phyloP scores from a whole-genome alignment of 2,329 filamentous ascomycete species.

The Fusarium sarcochroum region DNA sequence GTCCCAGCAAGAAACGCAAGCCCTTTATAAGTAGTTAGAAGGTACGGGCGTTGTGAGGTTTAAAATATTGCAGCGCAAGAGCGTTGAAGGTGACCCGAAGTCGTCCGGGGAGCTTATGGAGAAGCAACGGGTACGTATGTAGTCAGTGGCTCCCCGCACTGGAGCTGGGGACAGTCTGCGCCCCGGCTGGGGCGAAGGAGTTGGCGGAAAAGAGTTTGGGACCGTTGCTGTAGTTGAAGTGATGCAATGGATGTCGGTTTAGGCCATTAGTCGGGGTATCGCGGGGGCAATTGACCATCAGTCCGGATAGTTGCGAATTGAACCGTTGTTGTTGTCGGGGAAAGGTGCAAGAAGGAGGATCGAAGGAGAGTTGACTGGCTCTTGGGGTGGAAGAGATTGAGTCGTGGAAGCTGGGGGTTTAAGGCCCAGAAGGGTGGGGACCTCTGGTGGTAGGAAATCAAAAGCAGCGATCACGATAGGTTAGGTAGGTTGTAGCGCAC shows the following conservation, averaged over 20 bases:
- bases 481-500: constrained; percentile 42
- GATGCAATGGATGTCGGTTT: constrained; percentile 18
- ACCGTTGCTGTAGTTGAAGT: constrained; percentile 15
- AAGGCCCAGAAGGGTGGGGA: constrained; percentile 46
- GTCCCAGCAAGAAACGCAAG: constrained; percentile 17
- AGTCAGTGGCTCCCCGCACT: constrained; percentile 49
- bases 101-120: constrained; percentile 42
- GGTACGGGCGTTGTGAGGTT: constrained; percentile 28
- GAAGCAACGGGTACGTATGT: constrained; percentile 45
- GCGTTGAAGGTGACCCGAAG: constrained; percentile 42
- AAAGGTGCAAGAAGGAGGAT: constrained; percentile 42
- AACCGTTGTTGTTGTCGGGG: constrained; percentile 16
- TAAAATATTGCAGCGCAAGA: constrained; percentile 33
- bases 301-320: constrained; percentile 16
- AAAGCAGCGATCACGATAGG: constrained; percentile 46
- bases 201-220: constrained; percentile 28
- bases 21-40: constrained; percentile 33
- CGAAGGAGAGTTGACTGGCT: constrained; percentile 31
- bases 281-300: constrained; percentile 12
- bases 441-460: constrained; percentile 34
- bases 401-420: constrained; percentile 49
- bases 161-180: constrained; percentile 41
- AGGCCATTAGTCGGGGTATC: constrained; percentile 5
- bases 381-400: constrained; percentile 43
- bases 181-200: constrained; percentile 39